Base-by-base conservation (phyloP, 768 basidiomycete species). In the Coprinellus aureogranulatus region DNA sequence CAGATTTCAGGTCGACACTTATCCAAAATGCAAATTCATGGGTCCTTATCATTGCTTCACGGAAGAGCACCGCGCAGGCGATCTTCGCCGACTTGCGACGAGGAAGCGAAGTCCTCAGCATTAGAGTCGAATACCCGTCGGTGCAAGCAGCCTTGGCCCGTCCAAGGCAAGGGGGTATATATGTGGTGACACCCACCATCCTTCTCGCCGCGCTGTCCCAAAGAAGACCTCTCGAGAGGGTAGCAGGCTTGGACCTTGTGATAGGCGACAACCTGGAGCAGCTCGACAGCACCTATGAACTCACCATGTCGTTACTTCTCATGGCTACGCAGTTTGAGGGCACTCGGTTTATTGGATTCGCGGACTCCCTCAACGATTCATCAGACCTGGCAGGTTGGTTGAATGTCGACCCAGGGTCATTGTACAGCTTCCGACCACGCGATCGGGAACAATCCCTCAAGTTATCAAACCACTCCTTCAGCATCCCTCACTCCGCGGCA, bases 191-290 rank as follows among this genome's bases (percentile, higher is more conserved):
- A 10, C 76, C 89, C 3, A 55, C 72, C 11, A 72, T 78, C 47
- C 74, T 90, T 11, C 74, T 89, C 14, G 55, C 69, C 31, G 73
- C 76, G 8, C 60, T 87, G 37, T 73, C 66, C 9, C 62, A 69
- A 25, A 65, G 69, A 28, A 65, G 69, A 50, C 63, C 67, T 11
- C 63, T 62, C 30, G 47, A 55, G 11, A 59, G 71, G n/a, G 58
- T 77, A 20, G 68, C 60, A 4, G 76, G 75, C 42, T 77, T 94
- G 22, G 75, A 80, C 60, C 68, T 96, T 31, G 83, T 95, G 30
- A 66, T 98, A 3, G 88, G 89, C 59, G 94, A 98, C 61, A 87
- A 89, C 64, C 74, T 99, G 18, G 91, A 98, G 64, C 83, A 90
- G 28, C 77, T 99, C 54, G 86, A 93, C 67, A 73, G 85, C 18